Percentiles rank a stretch among this genome's conserved stretches.
Conservation (phyloP, 106 monocot genomes). For the Alisma plantagoaquatica region DNA sequence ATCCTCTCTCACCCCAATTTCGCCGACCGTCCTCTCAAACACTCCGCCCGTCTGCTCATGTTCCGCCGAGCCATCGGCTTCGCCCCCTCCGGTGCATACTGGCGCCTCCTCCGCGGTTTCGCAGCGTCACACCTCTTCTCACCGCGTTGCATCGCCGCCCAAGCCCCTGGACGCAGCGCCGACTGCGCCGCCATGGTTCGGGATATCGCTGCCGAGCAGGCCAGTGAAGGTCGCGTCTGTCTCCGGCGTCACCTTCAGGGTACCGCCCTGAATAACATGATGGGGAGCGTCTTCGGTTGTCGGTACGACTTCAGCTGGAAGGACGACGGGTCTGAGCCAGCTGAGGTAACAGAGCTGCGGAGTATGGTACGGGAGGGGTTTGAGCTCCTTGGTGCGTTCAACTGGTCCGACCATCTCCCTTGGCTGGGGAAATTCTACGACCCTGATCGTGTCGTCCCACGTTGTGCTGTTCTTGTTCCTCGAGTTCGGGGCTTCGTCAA, state of each 20-base stretch:
- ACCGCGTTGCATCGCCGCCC: conserved; percentile 63
- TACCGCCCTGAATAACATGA: conserved; percentile 79
- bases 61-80: conserved; percentile 86
- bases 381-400: conserved; percentile 81
- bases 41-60: conserved; percentile 78
- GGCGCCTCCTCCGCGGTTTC: conserved; percentile 79
- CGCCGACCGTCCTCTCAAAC: conserved; percentile 74
- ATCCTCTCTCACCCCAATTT: conserved; percentile 53
- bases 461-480: conserved; percentile 69
- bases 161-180: conserved; percentile 39
- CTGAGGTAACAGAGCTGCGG: conserved; percentile 17
- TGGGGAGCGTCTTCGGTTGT: conserved; percentile 72
- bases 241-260: conserved; percentile 60
- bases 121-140: conserved; percentile 74
- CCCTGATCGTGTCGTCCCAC: conserved; percentile 19
- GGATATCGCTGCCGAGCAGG: conserved; percentile 12
- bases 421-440: conserved; percentile 61
- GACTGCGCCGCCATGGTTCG: conserved; percentile 45
- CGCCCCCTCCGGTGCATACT: conserved; percentile 77
- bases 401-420: conserved; percentile 83
- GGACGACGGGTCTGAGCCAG: neutral
- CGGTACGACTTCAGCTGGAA: conserved; percentile 21
- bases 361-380: conserved; percentile 74
- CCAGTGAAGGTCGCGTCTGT: conserved; percentile 21
- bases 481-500: conserved; percentile 41